Evolutionary conservation across 768 basidiomycete species (phyloP), one percentile per base, ranked within the genome.

Genomic region (Boletellus ananas): DNA sequence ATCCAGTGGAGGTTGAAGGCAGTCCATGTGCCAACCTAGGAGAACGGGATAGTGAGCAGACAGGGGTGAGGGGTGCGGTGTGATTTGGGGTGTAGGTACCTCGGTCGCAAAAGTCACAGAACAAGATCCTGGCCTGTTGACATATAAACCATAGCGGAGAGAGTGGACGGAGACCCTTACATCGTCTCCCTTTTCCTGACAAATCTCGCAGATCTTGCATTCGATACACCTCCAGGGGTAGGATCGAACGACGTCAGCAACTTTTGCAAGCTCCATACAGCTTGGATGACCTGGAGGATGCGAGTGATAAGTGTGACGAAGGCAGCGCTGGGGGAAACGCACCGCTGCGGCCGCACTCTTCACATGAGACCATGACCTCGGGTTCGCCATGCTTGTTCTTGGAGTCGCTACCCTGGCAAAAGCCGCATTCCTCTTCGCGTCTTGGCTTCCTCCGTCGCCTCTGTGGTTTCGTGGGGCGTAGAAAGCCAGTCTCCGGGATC

Each of bases 21-120:
- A 94, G 56, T 84, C 79, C 77, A 84, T 82, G 67, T 94, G 90
- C 87, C 88, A 92, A 33, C 90, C 90, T 85, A 55, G 49, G 20
- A 36, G 44, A 31, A 45, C 18, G 18, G 6, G 45, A 37, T 27
- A 7, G 42, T 42, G 44, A 58, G 39, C 8, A 7, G 50, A 43
- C 13, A 39, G 53, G 47, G 29, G 29, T 11, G 46, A 21, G 20
- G 31, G 41, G 18, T 21, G 31, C 42, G 7, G 55, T 55, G 14
- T 29, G 29, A 9, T 29, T 54, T 38, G 47, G 54, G 57, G 51
- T 29, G 35, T 65, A 29, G 29, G 11, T 29, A 83, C 89, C 92
- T 78, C 92, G 77, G 74, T 98, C 95, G 68, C 95, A 98, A 49
- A 75, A 80, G 75, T 98, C 95, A 67, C 95, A 98, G 58, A 97